Evolutionary conservation across 345 rosid species (phyloP).

Genomic region (Eucalyptus pauciflora): DNA sequence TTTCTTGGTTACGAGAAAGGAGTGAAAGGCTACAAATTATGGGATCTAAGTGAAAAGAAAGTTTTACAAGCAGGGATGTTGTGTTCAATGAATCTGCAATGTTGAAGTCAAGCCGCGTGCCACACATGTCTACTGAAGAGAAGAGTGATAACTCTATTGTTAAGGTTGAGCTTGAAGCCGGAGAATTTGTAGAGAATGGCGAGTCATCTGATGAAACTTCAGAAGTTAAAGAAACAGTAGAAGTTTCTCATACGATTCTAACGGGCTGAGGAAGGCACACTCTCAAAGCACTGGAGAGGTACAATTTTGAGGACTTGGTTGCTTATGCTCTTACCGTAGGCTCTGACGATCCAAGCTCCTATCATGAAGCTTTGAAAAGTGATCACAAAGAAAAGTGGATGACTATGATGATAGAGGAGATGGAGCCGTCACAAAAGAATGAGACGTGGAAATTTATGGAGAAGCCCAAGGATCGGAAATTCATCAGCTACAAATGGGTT

Average conservation of each 20-base stretch:
- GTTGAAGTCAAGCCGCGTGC: too few relatives aligned
- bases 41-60: background rate
- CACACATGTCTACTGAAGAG: too few relatives aligned
- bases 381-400: too few relatives aligned
- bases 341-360: background rate
- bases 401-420: too few relatives aligned
- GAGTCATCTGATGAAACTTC: accelerated
- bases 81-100: too few relatives aligned
- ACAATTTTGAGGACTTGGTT: background rate
- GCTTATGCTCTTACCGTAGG: background rate
- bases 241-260: background rate
- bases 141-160: too few relatives aligned
- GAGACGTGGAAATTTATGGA: too few relatives aligned
- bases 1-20: background rate
- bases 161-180: background rate
- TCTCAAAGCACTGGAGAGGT: background rate
- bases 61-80: background rate
- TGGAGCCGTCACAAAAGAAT: too few relatives aligned
- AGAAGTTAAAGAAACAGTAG: background rate
- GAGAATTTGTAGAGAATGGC: background rate
- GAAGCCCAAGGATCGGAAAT: too few relatives aligned
- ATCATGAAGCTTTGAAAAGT: too few relatives aligned
- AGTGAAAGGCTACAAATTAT: background rate
- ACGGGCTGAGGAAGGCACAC: background rate
- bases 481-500: too few relatives aligned